Base-by-base conservation (phyloP, 2,329 filamentous ascomycete species). In the Monosporascus sp. region DNA sequence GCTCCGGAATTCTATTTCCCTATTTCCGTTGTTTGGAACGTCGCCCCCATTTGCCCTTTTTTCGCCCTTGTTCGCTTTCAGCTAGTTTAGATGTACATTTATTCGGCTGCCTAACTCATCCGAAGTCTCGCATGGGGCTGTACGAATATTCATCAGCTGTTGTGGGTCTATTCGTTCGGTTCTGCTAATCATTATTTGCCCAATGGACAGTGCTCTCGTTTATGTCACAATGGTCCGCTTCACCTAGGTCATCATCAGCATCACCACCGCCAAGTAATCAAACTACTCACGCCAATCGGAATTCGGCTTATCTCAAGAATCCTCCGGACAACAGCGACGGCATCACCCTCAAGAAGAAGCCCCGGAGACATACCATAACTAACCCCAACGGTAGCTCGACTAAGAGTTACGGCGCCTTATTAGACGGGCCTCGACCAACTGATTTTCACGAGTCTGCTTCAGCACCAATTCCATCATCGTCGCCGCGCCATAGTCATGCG, bases 191-290 rank as follows among this genome's bases (percentile, higher is more conserved):
- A 53, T 54, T 50, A 55, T 55, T 59, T 57, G 54, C 57, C 52
- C 59, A 64, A 56, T 53, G 52, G 59, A 70, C 55, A 95, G 91
- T 96, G 53, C 79, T 91, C 64, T 95, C 90, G 64, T 95, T 95
- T 74, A 93, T 95, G 82, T 91, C 88, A 71, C 84, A 86, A 73
- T 86, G 89, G 77, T 87, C 87, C 61, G 76, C 75, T 60, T 71
- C 73, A 55, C 66, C 71, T 55, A 66, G 70, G 41, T 71, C 73
- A 43, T 43, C 40, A 24, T 43, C 48, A 5, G 9, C 31, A 66
- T 68, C 36, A 67, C 69, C 55, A 66, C 68, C 60, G 69, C 72
- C 57, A 65, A 70, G 61, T 67, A 70, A 61, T 57, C 64, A 52
- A 48, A 61, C 49, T 57, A 59, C 17, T 62, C 61, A 48, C 59